Evolutionary conservation across 257 asterid genomes (phyloP).

Genomic region (Salvia rosmarinus): DNA sequence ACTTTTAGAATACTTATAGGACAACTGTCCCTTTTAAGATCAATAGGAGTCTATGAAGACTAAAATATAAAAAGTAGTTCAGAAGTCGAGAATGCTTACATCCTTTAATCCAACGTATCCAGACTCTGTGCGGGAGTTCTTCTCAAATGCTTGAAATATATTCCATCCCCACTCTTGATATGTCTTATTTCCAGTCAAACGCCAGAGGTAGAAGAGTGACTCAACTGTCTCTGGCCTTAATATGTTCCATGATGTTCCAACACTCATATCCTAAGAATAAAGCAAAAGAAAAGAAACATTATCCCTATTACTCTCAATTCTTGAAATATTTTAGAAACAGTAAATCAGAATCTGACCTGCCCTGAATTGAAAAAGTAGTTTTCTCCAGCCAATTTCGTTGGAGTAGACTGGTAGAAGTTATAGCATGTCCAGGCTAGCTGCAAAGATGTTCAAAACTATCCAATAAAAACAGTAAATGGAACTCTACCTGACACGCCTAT

Average conservation of each 20-base stretch:
- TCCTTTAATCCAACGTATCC: slow-evolving; percentile 99
- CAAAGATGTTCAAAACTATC: slow-evolving; percentile 38
- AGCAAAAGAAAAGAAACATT: background rate
- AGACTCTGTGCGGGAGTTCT: slow-evolving; percentile 82
- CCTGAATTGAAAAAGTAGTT: slow-evolving; percentile 83
- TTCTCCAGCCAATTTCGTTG: slow-evolving; percentile 99
- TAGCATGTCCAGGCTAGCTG: slow-evolving; percentile 99
- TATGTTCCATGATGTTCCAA: slow-evolving; percentile 99
- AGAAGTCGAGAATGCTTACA: slow-evolving; percentile 57
- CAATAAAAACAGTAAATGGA: slow-evolving; percentile 25
- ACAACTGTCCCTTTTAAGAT: background rate
- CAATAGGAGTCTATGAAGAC: background rate
- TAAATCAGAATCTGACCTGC: slow-evolving; percentile 53
- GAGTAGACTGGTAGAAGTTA: slow-evolving; percentile 95
- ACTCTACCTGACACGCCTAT: slow-evolving; percentile 25
- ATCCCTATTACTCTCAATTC: slow-evolving; percentile 2
- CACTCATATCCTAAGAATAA: slow-evolving; percentile 81
- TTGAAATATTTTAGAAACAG: slow-evolving; percentile 14
- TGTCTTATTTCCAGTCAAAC: slow-evolving; percentile 96
- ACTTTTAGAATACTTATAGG: background rate
- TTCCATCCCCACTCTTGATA: slow-evolving; percentile 99
- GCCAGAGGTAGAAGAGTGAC: slow-evolving; percentile 98
- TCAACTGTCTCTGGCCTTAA: slow-evolving; percentile 99
- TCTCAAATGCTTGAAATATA: slow-evolving; percentile 97
- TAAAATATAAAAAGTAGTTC: background rate